These are phyloP conservation scores for Colletotrichum aenigma DNA, from an alignment of 2,329 filamentous ascomycete species.

Conservation along the genomic window DNA sequence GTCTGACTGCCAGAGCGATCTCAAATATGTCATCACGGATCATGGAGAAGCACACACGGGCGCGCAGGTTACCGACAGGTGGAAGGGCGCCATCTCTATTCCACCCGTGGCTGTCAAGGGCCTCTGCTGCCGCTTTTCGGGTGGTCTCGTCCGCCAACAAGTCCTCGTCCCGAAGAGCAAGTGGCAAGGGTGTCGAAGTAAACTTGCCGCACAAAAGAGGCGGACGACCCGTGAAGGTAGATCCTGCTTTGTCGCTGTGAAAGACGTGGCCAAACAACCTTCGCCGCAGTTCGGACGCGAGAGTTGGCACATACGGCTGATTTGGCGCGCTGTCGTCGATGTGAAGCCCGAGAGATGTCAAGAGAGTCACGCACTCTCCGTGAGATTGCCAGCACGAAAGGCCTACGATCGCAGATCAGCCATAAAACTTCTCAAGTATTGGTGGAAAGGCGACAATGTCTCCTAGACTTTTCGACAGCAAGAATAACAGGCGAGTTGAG, in stretches of 20 bases:
- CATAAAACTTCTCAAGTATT: neutral
- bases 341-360: neutral
- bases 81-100: neutral
- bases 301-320: neutral
- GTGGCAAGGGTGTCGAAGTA: neutral
- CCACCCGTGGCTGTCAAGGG: neutral
- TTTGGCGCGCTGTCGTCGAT: neutral
- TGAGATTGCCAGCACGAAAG: neutral
- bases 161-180: neutral
- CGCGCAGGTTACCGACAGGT: neutral
- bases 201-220: neutral
- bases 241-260: neutral
- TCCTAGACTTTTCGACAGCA: neutral
- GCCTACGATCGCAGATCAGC: neutral
- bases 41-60: neutral
- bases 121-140: neutral
- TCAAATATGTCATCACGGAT: neutral
- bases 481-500: accelerated
- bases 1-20: neutral
- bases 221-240: neutral
- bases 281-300: neutral
- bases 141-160: neutral
- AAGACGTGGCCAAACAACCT: neutral
- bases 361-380: neutral
- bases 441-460: neutral